Evolutionary conservation across 352 stramenopile species (phyloP), one percentile per base, ranked within the genome.

Genomic region (Aphanomyces stellatus): DNA sequence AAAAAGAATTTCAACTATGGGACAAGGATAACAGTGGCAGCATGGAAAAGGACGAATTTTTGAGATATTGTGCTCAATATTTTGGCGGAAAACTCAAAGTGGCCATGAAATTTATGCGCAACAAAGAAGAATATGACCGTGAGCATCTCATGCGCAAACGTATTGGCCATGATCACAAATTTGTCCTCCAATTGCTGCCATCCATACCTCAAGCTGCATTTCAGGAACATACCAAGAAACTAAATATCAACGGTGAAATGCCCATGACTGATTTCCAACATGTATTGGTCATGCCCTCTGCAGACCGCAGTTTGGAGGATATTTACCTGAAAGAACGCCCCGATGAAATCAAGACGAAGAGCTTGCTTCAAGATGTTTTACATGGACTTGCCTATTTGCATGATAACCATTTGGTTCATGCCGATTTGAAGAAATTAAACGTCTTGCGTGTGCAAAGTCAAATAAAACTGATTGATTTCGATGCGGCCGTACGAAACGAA

Each of bases 401-500:
- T 55, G 22, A 15, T 8, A n/a, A 15, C 24, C 17, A 24, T n/a
- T 15, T 72, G 15, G 41, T 71, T 13, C 68, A 72, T 40, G 68
- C 63, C 22, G 68, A 72, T 56, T 15, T 72, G 2, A 72, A 72
- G 27, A 66, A 69, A 56, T 46, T 42, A 28, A 72, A 72, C 25
- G 63, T 72, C 4, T 22, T 72, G 10, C 63, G 68, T 15, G n/a
- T n/a, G n/a, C n/a, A n/a, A n/a, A n/a, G n/a, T n/a, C n/a, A n/a
- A n/a, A n/a, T 71, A n/a, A 67, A 49, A 15, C 49, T 72, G 10
- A 71, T 72, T 17, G 68, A 72, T 30, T 35, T 72, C 31, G 68
- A 72, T 41, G 53, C 68, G 19, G 19, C 37, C 4, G 28, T 24
- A 35, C n/a, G n/a, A n/a, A 62, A 35, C 4, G 35, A 33, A 11